These are phyloP conservation scores for Gossypium turneri DNA, from an alignment of 345 rosid genomes.

Conservation along the genomic window DNA sequence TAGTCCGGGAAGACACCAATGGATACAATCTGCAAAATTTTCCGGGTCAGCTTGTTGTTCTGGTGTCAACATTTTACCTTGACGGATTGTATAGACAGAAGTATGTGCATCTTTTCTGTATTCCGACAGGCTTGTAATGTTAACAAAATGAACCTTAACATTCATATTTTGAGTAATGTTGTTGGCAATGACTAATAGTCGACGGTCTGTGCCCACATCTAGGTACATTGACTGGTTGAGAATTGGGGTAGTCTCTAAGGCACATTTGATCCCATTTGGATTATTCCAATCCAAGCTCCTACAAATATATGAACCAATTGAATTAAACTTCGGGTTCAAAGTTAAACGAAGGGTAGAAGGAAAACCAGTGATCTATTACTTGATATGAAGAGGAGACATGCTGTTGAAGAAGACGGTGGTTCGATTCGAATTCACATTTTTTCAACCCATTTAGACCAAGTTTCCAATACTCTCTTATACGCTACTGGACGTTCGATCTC, in stretches of 20 bases:
- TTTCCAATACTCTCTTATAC: conserved; percentile 48
- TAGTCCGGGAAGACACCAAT: conserved; percentile 95
- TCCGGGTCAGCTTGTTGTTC: conserved; percentile 76
- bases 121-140: conserved; percentile 75
- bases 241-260: conserved; percentile 63
- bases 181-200: conserved; percentile 44
- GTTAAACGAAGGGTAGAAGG: background rate
- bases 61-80: conserved; percentile 70
- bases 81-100: conserved; percentile 70
- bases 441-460: conserved; percentile 88
- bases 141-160: conserved; percentile 54
- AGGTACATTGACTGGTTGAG: conserved; percentile 47
- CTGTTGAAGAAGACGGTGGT: conserved; percentile 87
- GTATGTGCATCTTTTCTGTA: conserved; percentile 93
- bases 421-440: conserved; percentile 53
- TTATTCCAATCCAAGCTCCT: conserved; percentile 92
- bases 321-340: too few species aligned
- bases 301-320: background rate
- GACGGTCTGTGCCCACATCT: conserved; percentile 68
- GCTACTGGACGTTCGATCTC: conserved; percentile 76
- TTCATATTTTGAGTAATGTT: conserved; percentile 50
- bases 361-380: conserved; percentile 32
- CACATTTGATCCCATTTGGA: conserved; percentile 80
- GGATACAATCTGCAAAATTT: conserved; percentile 90
- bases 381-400: conserved; percentile 88